These are phyloP conservation scores for Trichoderma sp. DNA, from an alignment of 2,329 filamentous ascomycete genomes.

Conservation along the genomic window DNA sequence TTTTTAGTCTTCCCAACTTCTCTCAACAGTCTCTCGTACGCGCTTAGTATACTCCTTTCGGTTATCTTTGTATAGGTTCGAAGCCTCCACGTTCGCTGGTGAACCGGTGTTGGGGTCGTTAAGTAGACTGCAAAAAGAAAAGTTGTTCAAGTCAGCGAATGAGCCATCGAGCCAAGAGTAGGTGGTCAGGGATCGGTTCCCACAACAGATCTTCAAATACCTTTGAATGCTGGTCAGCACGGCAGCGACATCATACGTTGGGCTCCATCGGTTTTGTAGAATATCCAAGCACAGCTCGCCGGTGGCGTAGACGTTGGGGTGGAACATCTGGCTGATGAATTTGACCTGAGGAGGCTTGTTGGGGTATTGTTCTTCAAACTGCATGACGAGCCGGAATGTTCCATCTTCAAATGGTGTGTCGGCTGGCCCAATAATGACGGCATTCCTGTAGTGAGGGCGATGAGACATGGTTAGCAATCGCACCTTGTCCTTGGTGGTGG, in stretches of 20 bases:
- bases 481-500: background rate
- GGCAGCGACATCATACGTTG: constrained; percentile 96
- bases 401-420: constrained; percentile 98
- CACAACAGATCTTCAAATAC: constrained; percentile 44
- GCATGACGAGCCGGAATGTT: constrained; percentile 96
- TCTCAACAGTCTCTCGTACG: constrained; percentile 94
- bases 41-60: constrained; percentile 93
- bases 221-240: constrained; percentile 98
- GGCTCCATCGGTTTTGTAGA: constrained; percentile 96
- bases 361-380: constrained; percentile 98
- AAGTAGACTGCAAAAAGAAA: constrained; percentile 62
- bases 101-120: constrained; percentile 99
- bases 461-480: constrained; percentile 22
- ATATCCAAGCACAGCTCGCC: constrained; percentile 97
- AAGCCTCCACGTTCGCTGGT: constrained; percentile 95
- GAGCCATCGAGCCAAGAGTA: background rate
- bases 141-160: background rate
- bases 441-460: constrained; percentile 66
- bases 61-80: constrained; percentile 98
- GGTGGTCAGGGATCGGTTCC: too few species aligned
- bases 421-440: constrained; percentile 93
- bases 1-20: constrained; percentile 90
- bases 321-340: constrained; percentile 99
- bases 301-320: constrained; percentile 96
- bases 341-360: constrained; percentile 98